Conservation (phyloP, 2,329 filamentous ascomycete genomes). For the Clathrospora elynae region DNA sequence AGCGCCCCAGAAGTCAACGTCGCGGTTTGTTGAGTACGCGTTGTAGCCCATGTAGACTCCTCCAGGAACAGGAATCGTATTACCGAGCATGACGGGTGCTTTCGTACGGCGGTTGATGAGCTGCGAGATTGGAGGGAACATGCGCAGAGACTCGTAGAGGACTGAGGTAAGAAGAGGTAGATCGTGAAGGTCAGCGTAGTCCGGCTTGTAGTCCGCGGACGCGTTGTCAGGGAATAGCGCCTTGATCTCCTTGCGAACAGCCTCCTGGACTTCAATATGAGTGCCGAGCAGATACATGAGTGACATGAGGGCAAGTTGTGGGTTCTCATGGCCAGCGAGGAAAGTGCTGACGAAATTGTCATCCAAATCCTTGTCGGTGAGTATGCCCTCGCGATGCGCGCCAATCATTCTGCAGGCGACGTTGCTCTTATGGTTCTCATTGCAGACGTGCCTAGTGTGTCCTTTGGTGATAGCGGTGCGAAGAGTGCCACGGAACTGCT, state of each 20-base stretch:
- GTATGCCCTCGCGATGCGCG: conserved; percentile 25
- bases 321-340: conserved; percentile 37
- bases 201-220: conserved; percentile 23
- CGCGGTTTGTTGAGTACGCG: conserved; percentile 34
- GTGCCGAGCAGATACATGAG: conserved; percentile 33
- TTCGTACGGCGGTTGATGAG: conserved; percentile 54
- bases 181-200: conserved; percentile 35
- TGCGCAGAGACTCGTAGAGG: conserved; percentile 55
- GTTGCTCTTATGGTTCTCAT: conserved; percentile 22
- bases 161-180: conserved; percentile 53
- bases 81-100: conserved; percentile 30
- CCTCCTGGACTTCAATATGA: conserved; percentile 26
- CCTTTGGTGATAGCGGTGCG: conserved; percentile 29
- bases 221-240: conserved; percentile 19
- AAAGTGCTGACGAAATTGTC: conserved; percentile 37
- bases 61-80: conserved; percentile 24
- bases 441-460: conserved; percentile 33
- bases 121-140: conserved; percentile 58
- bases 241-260: conserved; percentile 26
- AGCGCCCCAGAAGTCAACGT: conserved; percentile 33
- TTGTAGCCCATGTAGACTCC: conserved; percentile 38
- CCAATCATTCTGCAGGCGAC: conserved; percentile 33
- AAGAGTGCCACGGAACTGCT: conserved; percentile 27
- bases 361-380: conserved; percentile 33
- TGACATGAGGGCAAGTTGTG: conserved; percentile 32